Percentiles rank a stretch among this genome's conserved stretches.
Evolutionary conservation across 306 rosid species (phyloP).

Genomic region (Dalbergia oliveri): DNA sequence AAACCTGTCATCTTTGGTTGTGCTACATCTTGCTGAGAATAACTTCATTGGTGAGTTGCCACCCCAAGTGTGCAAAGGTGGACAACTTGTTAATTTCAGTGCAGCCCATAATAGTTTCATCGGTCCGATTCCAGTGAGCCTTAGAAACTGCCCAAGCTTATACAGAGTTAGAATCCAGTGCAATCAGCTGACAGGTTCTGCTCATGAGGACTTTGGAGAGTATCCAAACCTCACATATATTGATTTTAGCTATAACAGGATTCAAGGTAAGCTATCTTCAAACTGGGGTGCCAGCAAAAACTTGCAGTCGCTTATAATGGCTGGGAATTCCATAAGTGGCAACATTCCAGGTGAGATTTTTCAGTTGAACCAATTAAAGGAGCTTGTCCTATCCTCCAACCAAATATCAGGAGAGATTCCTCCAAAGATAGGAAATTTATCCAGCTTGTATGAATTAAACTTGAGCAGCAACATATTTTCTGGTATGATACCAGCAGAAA

Average conservation of each 20-base stretch:
- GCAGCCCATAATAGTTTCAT: constrained; percentile 59
- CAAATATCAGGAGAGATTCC: constrained; percentile 63
- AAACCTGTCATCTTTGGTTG: constrained; percentile 58
- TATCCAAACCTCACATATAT: constrained; percentile 65
- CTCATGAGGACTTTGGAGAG: constrained; percentile 61
- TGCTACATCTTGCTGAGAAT: constrained; percentile 63
- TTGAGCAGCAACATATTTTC: constrained; percentile 54
- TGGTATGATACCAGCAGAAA: constrained; percentile 52
- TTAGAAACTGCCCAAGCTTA: constrained; percentile 55
- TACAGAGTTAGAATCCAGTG: constrained; percentile 60
- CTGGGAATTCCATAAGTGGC: constrained; percentile 57
- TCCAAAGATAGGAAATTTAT: constrained; percentile 46
- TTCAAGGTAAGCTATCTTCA: constrained; percentile 53
- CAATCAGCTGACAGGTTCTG: constrained; percentile 53
- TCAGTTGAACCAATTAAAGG: constrained; percentile 39
- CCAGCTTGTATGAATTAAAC: constrained; percentile 34
- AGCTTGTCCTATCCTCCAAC: constrained; percentile 59
- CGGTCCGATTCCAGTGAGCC: constrained; percentile 61
- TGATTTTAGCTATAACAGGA: constrained; percentile 61
- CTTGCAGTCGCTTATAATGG: constrained; percentile 47
- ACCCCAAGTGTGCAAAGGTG: constrained; percentile 61
- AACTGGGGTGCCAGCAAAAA: constrained; percentile 62
- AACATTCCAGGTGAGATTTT: constrained; percentile 59
- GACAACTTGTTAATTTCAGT: constrained; percentile 59
- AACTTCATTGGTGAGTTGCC: constrained; percentile 65